Conservation (phyloP, 345 rosid species). For the Bretschneidera sinensis region DNA sequence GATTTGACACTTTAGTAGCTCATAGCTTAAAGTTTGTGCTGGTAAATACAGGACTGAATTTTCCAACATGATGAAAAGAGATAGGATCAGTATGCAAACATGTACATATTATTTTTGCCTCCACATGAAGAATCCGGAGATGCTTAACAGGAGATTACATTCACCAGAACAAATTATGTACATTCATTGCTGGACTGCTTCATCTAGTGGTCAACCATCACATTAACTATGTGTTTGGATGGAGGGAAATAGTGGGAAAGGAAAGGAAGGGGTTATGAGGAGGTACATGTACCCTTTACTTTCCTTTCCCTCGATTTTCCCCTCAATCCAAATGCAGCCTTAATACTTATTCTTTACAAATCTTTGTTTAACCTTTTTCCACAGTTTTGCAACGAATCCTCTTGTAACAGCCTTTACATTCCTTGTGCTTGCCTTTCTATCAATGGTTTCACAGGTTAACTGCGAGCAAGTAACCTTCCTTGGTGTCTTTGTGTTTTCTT, state of each 20-base stretch:
- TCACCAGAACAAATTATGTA: too few relatives aligned
- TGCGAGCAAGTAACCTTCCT: constrained; percentile 13
- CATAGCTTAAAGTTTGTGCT: neutral
- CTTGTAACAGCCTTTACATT: constrained; percentile 8
- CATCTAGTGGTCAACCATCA: too few relatives aligned
- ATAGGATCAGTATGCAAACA: neutral
- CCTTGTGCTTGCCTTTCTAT: constrained; percentile 4
- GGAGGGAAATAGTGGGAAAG: too few relatives aligned
- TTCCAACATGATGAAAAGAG: neutral
- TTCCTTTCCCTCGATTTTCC: too few relatives aligned
- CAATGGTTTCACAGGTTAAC: neutral
- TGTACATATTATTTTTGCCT: too few relatives aligned
- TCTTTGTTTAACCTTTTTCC: constrained; percentile 42
- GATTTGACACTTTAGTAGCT: neutral
- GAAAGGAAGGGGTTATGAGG: too few relatives aligned
- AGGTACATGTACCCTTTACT: too few relatives aligned
- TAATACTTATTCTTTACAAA: neutral
- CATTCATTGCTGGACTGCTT: too few relatives aligned
- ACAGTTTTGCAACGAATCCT: constrained; percentile 30
- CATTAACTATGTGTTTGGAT: too few relatives aligned
- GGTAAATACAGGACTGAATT: neutral
- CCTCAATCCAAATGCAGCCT: too few relatives aligned
- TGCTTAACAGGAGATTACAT: too few relatives aligned
- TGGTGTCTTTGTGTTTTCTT: constrained; percentile 15
- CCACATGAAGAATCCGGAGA: too few relatives aligned